A percentile compares a stretch with the other conserved stretches of the same genome.
These are phyloP conservation scores for Acorus calamus DNA, from an alignment of 106 monocot genomes.

Conservation along the genomic window DNA sequence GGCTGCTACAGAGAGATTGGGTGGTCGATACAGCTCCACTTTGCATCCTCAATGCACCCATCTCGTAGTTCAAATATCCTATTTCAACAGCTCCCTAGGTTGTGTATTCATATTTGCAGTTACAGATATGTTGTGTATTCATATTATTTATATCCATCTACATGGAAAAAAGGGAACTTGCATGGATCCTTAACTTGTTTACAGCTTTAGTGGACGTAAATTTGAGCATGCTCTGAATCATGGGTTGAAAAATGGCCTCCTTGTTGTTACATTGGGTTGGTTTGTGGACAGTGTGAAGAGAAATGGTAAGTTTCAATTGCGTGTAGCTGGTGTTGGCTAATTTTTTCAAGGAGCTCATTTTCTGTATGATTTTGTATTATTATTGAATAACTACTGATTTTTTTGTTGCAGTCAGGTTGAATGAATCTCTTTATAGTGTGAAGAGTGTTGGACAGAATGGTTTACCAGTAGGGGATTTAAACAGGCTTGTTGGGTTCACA, in stretches of 20 bases:
- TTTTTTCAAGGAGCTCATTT: background rate
- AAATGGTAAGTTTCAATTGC: slow-evolving; percentile 45
- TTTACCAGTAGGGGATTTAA: slow-evolving; percentile 36
- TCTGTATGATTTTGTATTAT: no score
- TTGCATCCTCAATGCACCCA: slow-evolving; percentile 94
- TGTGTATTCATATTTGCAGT: no score
- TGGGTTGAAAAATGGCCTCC: slow-evolving; percentile 63
- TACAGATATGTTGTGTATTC: no score
- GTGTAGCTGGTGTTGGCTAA: background rate
- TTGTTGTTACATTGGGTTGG: slow-evolving; percentile 83
- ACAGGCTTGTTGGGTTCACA: slow-evolving; percentile 21
- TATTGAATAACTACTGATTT: background rate
- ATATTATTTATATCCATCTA: no score
- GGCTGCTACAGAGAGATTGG: slow-evolving; percentile 71
- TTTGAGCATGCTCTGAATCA: slow-evolving; percentile 90
- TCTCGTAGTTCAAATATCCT: slow-evolving; percentile 99
- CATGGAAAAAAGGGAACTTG: no score
- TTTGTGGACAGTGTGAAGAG: slow-evolving; percentile 84
- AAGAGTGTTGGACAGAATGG: slow-evolving; percentile 45
- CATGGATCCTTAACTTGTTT: slow-evolving; percentile 38
- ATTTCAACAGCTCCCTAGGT: background rate
- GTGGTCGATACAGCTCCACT: slow-evolving; percentile 83
- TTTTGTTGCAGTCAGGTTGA: slow-evolving; percentile 54
- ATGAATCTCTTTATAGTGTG: slow-evolving; percentile 66
- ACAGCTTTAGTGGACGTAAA: slow-evolving; percentile 82